Evolutionary conservation across 2,329 filamentous ascomycete species (phyloP).

Genomic region (Fusarium redolens): DNA sequence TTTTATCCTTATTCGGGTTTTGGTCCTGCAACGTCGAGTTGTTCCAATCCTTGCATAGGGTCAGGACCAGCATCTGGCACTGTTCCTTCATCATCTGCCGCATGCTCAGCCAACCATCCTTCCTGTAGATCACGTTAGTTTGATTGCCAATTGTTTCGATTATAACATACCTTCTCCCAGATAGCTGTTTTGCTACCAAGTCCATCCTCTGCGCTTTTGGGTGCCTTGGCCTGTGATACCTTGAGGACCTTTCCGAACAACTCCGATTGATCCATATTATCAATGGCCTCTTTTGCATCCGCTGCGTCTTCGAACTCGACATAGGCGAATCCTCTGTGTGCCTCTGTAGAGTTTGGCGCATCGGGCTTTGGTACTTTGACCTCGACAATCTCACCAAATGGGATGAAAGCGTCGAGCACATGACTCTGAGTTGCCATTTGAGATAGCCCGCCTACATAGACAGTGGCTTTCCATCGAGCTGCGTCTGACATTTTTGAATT

Average conservation of each 20-base stretch:
- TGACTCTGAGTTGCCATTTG: conserved; percentile 79
- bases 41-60: conserved; percentile 96
- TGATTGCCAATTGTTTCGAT: background rate
- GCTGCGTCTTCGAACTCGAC: conserved; percentile 89
- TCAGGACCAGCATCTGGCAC: conserved; percentile 72
- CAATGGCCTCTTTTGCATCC: conserved; percentile 94
- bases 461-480: conserved; percentile 86
- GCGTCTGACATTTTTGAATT: conserved; percentile 77
- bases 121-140: conserved; percentile 68
- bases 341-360: conserved; percentile 78
- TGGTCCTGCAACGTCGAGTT: conserved; percentile 92
- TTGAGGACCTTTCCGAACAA: conserved; percentile 93
- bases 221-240: conserved; percentile 90
- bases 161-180: conserved; percentile 87
- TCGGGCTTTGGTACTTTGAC: conserved; percentile 92
- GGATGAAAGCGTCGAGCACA: conserved; percentile 91
- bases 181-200: conserved; percentile 93
- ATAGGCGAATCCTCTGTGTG: conserved; percentile 94
- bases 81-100: conserved; percentile 57
- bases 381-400: conserved; percentile 95
- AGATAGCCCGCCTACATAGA: conserved; percentile 92
- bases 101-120: conserved; percentile 90
- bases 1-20: conserved; percentile 69
- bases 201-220: conserved; percentile 88
- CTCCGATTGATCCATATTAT: conserved; percentile 99